Conservation (phyloP, 495 filamentous ascomycete genomes). For the Aspergillus steynii region DNA sequence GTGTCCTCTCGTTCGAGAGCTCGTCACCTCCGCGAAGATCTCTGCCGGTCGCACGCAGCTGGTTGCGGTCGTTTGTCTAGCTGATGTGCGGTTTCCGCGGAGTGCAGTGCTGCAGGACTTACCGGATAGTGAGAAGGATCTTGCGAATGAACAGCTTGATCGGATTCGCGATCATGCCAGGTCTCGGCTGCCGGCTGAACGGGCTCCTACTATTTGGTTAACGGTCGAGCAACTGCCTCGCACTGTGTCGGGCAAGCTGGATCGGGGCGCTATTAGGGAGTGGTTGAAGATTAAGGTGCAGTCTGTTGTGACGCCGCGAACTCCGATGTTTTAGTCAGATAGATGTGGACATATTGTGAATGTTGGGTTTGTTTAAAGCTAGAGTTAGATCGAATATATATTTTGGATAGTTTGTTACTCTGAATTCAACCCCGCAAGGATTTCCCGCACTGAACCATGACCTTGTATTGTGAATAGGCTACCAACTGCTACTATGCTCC, state of each 20-base stretch:
- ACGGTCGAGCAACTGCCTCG: background rate
- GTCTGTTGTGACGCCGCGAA: background rate
- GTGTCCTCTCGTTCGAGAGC: background rate
- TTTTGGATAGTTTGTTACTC: no score
- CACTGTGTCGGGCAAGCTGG: background rate
- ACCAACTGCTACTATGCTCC: no score
- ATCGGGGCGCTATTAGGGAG: background rate
- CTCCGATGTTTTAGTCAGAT: background rate
- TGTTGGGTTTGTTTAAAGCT: no score
- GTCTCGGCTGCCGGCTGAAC: background rate
- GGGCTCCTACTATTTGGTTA: background rate
- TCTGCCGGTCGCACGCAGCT: constrained; percentile 1
- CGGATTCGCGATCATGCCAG: background rate
- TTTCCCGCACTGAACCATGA: no score
- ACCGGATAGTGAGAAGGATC: background rate
- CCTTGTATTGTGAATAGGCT: no score
- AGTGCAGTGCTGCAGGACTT: background rate
- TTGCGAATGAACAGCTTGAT: background rate
- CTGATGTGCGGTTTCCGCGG: background rate
- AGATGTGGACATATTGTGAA: no score
- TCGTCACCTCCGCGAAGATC: constrained; percentile 1
- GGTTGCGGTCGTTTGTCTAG: background rate
- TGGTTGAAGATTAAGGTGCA: background rate
- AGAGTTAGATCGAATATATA: no score
- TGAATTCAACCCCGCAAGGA: no score